Evolutionary conservation across 2,329 filamentous ascomycete genomes (phyloP), one percentile per base, ranked within the genome.

Genomic region (Sclerotiophoma versabilis): DNA sequence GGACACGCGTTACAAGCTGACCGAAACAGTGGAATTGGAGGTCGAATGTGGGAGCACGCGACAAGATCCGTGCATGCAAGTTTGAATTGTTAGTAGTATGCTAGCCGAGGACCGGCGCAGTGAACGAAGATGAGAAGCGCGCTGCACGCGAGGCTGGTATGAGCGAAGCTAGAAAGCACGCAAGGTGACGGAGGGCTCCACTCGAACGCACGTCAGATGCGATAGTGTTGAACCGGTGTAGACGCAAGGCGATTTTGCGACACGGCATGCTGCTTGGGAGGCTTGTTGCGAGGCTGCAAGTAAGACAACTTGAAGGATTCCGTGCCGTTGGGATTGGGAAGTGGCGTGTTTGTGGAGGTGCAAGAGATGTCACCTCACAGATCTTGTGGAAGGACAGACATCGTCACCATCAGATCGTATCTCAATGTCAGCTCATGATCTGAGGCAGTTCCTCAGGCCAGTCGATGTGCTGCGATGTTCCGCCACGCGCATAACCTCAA

Each of bases 171-270:
- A 20, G 22, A n/a, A 20, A 27, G 39, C 29, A 43, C 23, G 43
- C 29, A 33, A 44, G 50, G 26, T 54, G 38, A 48, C 22, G 50
- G 22, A 42, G 19, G 12, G 37, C 15, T 37, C 38, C 38, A 44
- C 20, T 37, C 4, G 11, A 5, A 32, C 41, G 46, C 27, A 49
- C 33, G 51, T 49, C 50, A 54, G 38, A 19, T 27, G 25, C 12
- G 29, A 32, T 15, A 20, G 42, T 14, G 22, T 19, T 39, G 26
- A 36, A 42, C 22, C 23, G 8, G n/a, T 44, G 33, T 39, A 29
- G 34, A 22, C n/a, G 34, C 29, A 49, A 48, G 32, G 50, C 22
- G 20, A 22, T 6, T 38, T 27, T 38, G 19, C 23, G 25, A 45
- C 11, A 25, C 34, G 29, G n/a, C 22, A 34, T 32, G 6, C 27